These are phyloP conservation scores for Tetrapisispora taiwanensis DNA, from an alignment of 805 yeast genomes.

Conservation along the genomic window DNA sequence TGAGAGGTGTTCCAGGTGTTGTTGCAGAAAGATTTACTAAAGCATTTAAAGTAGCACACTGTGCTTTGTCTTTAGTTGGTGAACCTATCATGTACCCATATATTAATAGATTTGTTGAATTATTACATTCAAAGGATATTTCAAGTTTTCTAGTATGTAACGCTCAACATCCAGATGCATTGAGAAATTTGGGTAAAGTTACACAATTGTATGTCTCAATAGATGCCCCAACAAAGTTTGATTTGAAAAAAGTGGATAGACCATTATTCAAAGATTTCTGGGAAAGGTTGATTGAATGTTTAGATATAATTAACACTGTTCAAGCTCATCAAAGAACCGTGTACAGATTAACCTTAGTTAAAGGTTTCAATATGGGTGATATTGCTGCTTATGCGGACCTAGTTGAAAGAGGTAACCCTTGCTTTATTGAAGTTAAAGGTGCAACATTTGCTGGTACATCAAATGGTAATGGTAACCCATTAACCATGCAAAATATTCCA, in stretches of 20 bases:
- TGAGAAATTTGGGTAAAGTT: slow-evolving; percentile 58
- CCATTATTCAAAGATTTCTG: slow-evolving; percentile 86
- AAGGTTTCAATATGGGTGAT: slow-evolving; percentile 84
- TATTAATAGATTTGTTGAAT: slow-evolving; percentile 70
- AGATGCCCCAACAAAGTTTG: slow-evolving; percentile 82
- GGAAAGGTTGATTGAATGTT: slow-evolving; percentile 75
- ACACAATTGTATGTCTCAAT: slow-evolving; percentile 89
- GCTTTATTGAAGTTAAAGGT: slow-evolving; percentile 87
- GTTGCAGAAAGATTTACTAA: slow-evolving; percentile 82
- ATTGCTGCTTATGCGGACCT: slow-evolving; percentile 75
- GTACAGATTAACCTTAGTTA: slow-evolving; percentile 79
- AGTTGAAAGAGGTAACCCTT: slow-evolving; percentile 71
- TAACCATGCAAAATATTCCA: slow-evolving; percentile 93
- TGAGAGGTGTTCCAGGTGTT: slow-evolving; percentile 94
- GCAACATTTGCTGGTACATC: slow-evolving; percentile 94
- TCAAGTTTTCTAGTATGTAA: slow-evolving; percentile 87
- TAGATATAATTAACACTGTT: slow-evolving; percentile 62
- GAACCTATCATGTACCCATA: slow-evolving; percentile 92
- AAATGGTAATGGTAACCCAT: slow-evolving; percentile 69
- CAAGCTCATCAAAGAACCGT: slow-evolving; percentile 85
- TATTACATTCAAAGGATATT: slow-evolving; percentile 71
- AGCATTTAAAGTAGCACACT: slow-evolving; percentile 80
- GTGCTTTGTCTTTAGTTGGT: slow-evolving; percentile 88
- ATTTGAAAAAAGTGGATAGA: slow-evolving; percentile 73
- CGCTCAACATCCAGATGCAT: slow-evolving; percentile 89